A percentile compares a stretch with the other conserved stretches of the same genome.
Evolutionary conservation across 495 filamentous ascomycete species (phyloP).

Genomic region (Lichenothelia convexa): DNA sequence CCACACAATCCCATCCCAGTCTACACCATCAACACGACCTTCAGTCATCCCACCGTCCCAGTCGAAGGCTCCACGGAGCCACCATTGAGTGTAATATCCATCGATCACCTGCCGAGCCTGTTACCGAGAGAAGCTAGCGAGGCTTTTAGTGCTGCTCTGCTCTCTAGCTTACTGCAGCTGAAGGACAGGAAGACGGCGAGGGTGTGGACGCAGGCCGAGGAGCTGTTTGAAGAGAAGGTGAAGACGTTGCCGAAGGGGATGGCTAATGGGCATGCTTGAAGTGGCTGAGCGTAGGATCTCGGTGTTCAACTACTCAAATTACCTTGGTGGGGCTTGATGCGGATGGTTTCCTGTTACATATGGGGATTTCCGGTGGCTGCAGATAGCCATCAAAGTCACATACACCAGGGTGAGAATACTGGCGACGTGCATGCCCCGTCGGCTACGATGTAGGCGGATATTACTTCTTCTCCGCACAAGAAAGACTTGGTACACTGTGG

Average conservation of each 20-base stretch:
- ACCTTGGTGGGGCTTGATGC: too few species aligned
- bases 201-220: constrained; percentile 72
- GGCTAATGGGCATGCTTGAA: constrained; percentile 7
- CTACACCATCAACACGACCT: constrained; percentile 66
- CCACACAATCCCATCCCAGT: constrained; percentile 67
- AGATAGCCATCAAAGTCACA: too few species aligned
- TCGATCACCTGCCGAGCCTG: constrained; percentile 72
- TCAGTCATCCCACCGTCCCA: constrained; percentile 64
- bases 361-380: too few species aligned
- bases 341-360: too few species aligned
- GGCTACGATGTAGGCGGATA: too few species aligned
- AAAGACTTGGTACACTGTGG: too few species aligned
- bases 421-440: too few species aligned
- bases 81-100: constrained; percentile 60
- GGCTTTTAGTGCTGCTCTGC: constrained; percentile 60
- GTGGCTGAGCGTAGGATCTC: too few species aligned
- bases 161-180: constrained; percentile 62
- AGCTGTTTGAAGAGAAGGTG: constrained; percentile 73
- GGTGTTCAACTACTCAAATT: too few species aligned
- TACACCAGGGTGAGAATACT: too few species aligned
- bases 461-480: too few species aligned
- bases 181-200: constrained; percentile 51
- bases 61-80: constrained; percentile 39
- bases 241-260: constrained; percentile 39
- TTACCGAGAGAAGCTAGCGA: constrained; percentile 77